Evolutionary conservation across 192 early-diverging fungal species (phyloP), one percentile per base, ranked within the genome.

Genomic region (Lobulomyces angularis): DNA sequence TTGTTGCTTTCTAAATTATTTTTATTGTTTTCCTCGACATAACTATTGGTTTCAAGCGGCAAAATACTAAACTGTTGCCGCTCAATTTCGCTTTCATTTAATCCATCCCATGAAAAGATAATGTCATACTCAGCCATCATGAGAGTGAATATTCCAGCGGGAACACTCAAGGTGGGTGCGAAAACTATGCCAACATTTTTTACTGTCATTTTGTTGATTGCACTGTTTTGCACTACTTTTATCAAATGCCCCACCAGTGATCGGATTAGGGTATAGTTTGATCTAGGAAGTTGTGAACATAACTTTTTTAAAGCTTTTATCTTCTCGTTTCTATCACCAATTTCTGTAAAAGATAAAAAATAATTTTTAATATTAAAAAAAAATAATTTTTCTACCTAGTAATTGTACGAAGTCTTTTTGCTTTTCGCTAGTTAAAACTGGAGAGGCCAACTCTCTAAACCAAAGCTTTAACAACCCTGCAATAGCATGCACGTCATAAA

Each of bases 161-260:
- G 90, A 41, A 97, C 86, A 17, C 86, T 83, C 1, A 97, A 65
- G 4, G 92, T 94, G 14, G 90, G 91, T 23, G 87, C 81, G 48
- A 96, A 96, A 3, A 97, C 90, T 42, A 95, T 97, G 35, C 88
- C 84, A 27, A 97, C 76, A 68, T 96, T 96, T 18, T 83, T 77
- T 37, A 90, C 69, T 5, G 83, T 94, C 94, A 97, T 97, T 56
- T 81, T 83, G 67, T 97, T 97, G 21, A 76, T 61, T 24, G 80
- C 77, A 8, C 78, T 67, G 37, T 79, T 69, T 42, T 83, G 80
- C 16, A 96, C 92, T 32, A 97, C 79, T 29, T 83, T 62, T 37
- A 92, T 81, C 40, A 97, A 73, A 46, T 97, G 94, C 0, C 81
- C 90, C 0, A 84, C 82, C 39, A 97, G 58, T 2, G 80, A 80